Base-by-base conservation (phyloP, 1,139 yeast species). In the Hanseniaspora sp. region DNA sequence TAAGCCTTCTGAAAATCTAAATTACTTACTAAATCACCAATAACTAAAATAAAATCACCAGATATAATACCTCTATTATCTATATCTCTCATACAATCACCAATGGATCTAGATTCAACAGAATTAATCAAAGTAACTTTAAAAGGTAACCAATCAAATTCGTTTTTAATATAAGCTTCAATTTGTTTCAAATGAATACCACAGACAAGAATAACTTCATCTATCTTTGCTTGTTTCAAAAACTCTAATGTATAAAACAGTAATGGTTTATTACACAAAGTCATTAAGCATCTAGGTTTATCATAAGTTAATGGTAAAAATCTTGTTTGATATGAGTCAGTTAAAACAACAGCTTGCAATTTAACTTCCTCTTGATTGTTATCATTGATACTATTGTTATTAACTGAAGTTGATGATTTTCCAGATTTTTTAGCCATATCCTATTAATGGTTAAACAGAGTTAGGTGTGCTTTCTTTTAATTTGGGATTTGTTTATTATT, bases 11-110 rank as follows among this genome's bases (percentile, higher is more conserved):
- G 75, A 59, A 90, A 82, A 64, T 90, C 94, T 57, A 94, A 76
- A 64, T 92, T 92, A 53, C 96, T 85, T 15, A 92, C 90, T 33
- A 92, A 95, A 67, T 92, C 98, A 56, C 98, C 98, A 15, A 95
- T 81, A 43, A 94, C 86, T 45, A 92, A 74, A 57, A 94, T 71
- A 63, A 92, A 92, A 69, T 92, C 99, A 13, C 94, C 87, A 3
- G 86, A 79, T 55, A 92, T 86, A 57, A 90, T 71, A 1, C 96
- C 96, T 64, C 95, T 76, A 58, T 86, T 83, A 67, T 92, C 98
- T 58, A 92, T 73, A 66, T 90, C 97, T 67, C 98, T 78, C 95
- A 92, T 84, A 34, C 95, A 95, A 71, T 92, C 98, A 59, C 98
- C 98, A 6, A 90, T 95, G 18, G 95, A 86, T 66, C 90, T 74